phyloP scores from a whole-genome alignment of 2,329 filamentous ascomycete genomes.

The Pestalotiopsis sp. region DNA sequence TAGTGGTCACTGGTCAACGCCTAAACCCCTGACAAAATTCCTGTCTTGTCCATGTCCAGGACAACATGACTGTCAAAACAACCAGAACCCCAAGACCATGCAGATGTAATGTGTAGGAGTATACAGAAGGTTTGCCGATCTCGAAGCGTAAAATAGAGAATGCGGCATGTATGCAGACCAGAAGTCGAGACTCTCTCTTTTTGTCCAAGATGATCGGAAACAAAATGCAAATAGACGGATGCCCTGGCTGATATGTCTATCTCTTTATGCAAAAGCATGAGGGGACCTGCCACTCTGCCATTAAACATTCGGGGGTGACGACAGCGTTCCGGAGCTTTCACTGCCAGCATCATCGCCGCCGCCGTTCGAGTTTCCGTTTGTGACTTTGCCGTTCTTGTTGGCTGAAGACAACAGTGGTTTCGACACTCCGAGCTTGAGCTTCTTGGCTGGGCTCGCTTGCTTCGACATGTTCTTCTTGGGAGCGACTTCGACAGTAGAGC shows the following conservation, averaged over 20 bases:
- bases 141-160: not conserved
- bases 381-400: constrained; percentile 48
- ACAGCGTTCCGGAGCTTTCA: constrained; percentile 59
- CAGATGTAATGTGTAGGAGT: not conserved
- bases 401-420: constrained; percentile 52
- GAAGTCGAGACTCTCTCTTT: not conserved
- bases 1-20: not conserved
- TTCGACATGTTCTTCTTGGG: constrained; percentile 47
- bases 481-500: constrained; percentile 41
- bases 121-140: not conserved
- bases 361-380: constrained; percentile 14
- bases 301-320: constrained; percentile 49
- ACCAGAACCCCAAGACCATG: constrained; percentile 10
- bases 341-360: constrained; percentile 50
- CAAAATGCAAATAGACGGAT: not conserved
- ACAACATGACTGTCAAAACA: not conserved
- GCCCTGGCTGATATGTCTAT: not conserved
- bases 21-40: not conserved
- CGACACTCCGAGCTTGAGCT: constrained; percentile 43
- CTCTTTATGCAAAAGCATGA: not conserved
- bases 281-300: not conserved
- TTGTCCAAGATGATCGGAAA: not conserved
- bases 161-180: not conserved
- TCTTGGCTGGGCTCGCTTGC: constrained; percentile 46
- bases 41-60: not conserved